Base-by-base conservation (phyloP, 176 grass and related monocot species). In the Zea luxurians region DNA sequence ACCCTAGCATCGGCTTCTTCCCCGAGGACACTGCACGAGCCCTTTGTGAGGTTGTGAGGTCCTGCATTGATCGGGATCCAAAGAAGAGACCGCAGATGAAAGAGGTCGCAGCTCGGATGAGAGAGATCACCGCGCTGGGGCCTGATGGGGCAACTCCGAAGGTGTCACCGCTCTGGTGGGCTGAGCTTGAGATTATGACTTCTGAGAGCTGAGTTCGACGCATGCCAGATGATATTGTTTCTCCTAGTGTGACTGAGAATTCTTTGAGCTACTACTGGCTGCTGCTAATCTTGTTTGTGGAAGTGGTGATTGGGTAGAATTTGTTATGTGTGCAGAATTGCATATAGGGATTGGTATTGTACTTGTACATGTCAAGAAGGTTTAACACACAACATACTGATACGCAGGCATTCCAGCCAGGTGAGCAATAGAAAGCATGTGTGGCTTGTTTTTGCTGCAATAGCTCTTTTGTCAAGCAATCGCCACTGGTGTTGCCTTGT, bases 121-220 rank as follows among this genome's bases (percentile, higher is more conserved):
- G 78, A 73, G 91, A 88, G 69, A 88, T 90, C 72, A 86, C 92
- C 1, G 53, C 68, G 4, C 15, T 97, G 75, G 83, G 87, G 41
- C 94, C 94, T 8, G 91, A 97, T 17, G 84, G 82, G 8, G 89
- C 89, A 13, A 90, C 73, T 17, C 89, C 94, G 4, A 93, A 93
- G 64, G 80, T 93, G 47, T 97, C 91, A 13, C 91, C 91, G 3
- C 78, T 97, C 45, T 97, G 94, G 94, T 97, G 94, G 94, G 94
- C 91, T 1, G 94, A 97, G 90, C 90, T 97, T 10, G 94, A 97
- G 87, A 93, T 97, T 74, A 89, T 90, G 84, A 78, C 91, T 54
- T 85, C 85, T 8, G 71, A 44, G 61, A 90, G 34, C 74, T 78
- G 52, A 85, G 40, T 54, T 86, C 48, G 11, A 16, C 10, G 48